These are phyloP conservation scores for Lactifluus pinguis DNA, from an alignment of 768 basidiomycete genomes.

Conservation along the genomic window DNA sequence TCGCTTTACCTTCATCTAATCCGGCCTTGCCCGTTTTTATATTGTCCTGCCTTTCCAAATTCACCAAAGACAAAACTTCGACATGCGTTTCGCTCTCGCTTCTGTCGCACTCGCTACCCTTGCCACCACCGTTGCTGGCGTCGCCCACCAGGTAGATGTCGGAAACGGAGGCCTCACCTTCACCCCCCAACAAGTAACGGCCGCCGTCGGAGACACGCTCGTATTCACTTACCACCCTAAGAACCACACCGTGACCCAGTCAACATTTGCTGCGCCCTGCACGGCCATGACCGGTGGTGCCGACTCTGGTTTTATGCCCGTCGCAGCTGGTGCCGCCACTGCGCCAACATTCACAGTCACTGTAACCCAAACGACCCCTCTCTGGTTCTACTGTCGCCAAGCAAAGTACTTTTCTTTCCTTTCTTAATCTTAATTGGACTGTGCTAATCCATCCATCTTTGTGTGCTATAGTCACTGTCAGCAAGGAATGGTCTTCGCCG, in stretches of 20 bases:
- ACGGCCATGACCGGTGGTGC: constrained; percentile 18
- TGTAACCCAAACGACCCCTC: constrained; percentile 20
- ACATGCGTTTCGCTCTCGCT: constrained; percentile 15
- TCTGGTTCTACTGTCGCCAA: constrained; percentile 29
- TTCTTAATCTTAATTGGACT: neutral
- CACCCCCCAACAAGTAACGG: constrained; percentile 13
- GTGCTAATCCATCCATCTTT: neutral
- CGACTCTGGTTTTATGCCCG: constrained; percentile 25
- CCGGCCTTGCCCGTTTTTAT: neutral
- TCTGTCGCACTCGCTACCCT: constrained; percentile 9
- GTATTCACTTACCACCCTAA: no score
- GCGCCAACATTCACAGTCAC: constrained; percentile 15
- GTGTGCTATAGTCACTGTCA: constrained; percentile 22
- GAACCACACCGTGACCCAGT: constrained; percentile 29
- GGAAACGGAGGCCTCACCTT: constrained; percentile 6
- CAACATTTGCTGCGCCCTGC: constrained; percentile 29
- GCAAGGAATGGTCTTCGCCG: constrained; percentile 26
- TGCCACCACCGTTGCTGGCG: constrained; percentile 3
- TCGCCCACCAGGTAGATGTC: constrained; percentile 12
- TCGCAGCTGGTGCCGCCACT: constrained; percentile 13
- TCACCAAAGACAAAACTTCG: constrained; percentile 2
- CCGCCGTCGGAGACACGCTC: no score
- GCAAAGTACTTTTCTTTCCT: constrained; percentile 19
- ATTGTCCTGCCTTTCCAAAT: constrained; percentile 25
- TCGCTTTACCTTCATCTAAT: neutral